These are phyloP conservation scores for Solanum pennellii DNA, from an alignment of 257 asterid genomes.

Conservation along the genomic window DNA sequence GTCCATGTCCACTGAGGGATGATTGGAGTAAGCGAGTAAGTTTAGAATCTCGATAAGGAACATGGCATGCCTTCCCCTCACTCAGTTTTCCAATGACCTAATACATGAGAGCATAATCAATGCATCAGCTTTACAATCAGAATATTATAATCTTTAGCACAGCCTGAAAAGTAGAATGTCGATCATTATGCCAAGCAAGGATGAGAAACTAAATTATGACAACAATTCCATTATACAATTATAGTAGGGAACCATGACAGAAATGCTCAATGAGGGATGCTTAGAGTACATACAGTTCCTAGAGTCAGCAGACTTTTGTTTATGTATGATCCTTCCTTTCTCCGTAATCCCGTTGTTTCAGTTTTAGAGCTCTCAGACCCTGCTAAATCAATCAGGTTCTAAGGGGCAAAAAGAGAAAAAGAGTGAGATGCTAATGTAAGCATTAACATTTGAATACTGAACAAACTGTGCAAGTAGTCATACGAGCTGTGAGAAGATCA, in stretches of 20 bases:
- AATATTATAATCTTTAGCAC: not conserved
- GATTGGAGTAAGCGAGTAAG: slow-evolving; percentile 95
- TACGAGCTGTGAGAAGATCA: slow-evolving; percentile 12
- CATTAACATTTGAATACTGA: not conserved
- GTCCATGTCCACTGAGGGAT: slow-evolving; percentile 97
- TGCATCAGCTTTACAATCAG: not conserved
- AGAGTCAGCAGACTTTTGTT: slow-evolving; percentile 19
- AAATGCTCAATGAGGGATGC: not conserved
- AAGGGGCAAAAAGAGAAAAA: slow-evolving; percentile 11
- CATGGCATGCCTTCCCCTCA: slow-evolving; percentile 95
- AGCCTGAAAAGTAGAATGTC: not conserved
- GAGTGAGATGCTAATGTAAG: not conserved
- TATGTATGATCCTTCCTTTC: slow-evolving; percentile 20
- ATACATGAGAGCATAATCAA: slow-evolving; percentile 1
- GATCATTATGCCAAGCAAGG: not conserved
- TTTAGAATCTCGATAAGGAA: slow-evolving; percentile 96
- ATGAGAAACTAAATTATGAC: not conserved
- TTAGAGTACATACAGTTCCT: slow-evolving; percentile 15
- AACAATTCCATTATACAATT: not conserved
- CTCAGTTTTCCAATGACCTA: slow-evolving; percentile 98
- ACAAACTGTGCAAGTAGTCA: slow-evolving; percentile 6
- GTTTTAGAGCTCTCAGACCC: slow-evolving; percentile 22
- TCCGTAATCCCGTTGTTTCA: slow-evolving; percentile 16
- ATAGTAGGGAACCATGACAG: not conserved
- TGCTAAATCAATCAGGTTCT: slow-evolving; percentile 89